Evolutionary conservation across 2,329 filamentous ascomycete genomes (phyloP), one percentile per base, ranked within the genome.

Genomic region (Pezicula radicicola): DNA sequence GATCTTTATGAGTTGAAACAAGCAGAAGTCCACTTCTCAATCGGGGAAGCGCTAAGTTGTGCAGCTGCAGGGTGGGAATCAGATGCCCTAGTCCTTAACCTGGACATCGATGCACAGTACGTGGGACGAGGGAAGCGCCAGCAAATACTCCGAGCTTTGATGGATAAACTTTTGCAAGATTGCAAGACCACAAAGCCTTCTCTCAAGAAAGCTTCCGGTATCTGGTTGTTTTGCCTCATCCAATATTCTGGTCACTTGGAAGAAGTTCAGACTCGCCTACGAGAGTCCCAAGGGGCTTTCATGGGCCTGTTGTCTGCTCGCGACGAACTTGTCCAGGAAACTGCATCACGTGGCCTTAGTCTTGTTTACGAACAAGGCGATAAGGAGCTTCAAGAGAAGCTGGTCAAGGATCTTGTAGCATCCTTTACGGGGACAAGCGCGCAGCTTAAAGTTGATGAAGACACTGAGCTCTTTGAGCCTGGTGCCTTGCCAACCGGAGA

Each of bases 281-380:
- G 89, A 46, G 83, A 91, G 60, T 91, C 87, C 53, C 94, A 99
- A 68, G 81, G 80, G 35, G 88, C 91, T 0, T 99, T 99, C 69
- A 92, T 95, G 76, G 79, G 87, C 25, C 85, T 97, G 28, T 78
- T 99, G 12, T 87, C 87, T 15, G 91, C 95, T 52, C 82, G 92
- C 18, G 94, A 99, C 63, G 92, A 97, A 65, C 81, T 97, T 8
- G 91, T 97, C 0, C 94, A 99, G 69, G 94, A 99, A 70, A 95
- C 91, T 4, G 92, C 94, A 4, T 96, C 93, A 1, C 80, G 93
- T 52, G 94, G 94, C 1, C 77, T 99, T 28, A 86, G 90, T n/a
- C 71, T 97, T 45, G 91, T 97, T 2, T 99, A 97, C 66, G 92
- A 97, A 63, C 91, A 91, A 67, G 94, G 94, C 1, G 90, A 96